Evolutionary conservation across 345 rosid genomes (phyloP).

Genomic region (Nephelium lappaceum): DNA sequence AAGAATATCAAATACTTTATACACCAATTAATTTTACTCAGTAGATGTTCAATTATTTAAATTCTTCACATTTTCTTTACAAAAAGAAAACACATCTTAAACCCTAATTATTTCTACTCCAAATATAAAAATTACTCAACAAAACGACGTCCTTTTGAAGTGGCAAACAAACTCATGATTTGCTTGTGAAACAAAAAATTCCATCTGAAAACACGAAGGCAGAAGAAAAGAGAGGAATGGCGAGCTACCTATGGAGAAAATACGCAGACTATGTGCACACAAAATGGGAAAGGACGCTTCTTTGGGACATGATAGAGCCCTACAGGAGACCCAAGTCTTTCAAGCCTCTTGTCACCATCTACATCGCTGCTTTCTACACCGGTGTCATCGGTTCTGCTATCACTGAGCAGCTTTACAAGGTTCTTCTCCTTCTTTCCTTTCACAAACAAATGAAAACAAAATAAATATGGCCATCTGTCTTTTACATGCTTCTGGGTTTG

Average conservation of each 20-base stretch:
- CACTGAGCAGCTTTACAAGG: conserved; percentile 91
- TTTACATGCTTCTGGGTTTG: neutral
- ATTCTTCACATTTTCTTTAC: no score
- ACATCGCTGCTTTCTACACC: conserved; percentile 84
- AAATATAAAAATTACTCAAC: no score
- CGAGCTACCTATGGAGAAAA: conserved; percentile 85
- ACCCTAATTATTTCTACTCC: no score
- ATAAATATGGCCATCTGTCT: neutral
- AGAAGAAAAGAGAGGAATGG: conserved; percentile 23
- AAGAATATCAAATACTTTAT: no score
- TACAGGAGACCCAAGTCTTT: conserved; percentile 84
- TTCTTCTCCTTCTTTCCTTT: conserved; percentile 14
- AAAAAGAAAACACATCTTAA: no score
- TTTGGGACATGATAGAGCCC: conserved; percentile 90
- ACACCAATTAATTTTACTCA: no score
- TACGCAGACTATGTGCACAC: conserved; percentile 74
- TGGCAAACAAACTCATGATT: no score
- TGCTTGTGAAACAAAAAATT: no score
- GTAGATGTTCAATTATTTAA: no score
- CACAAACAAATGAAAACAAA: neutral
- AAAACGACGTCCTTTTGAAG: no score
- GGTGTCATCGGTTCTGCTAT: conserved; percentile 82
- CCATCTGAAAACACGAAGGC: no score
- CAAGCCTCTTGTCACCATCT: conserved; percentile 65
- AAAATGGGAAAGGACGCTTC: conserved; percentile 71